Evolutionary conservation across 1,284 basidiomycete species (phyloP), one percentile per base, ranked within the genome.

Genomic region (Heterobasidion annosum): DNA sequence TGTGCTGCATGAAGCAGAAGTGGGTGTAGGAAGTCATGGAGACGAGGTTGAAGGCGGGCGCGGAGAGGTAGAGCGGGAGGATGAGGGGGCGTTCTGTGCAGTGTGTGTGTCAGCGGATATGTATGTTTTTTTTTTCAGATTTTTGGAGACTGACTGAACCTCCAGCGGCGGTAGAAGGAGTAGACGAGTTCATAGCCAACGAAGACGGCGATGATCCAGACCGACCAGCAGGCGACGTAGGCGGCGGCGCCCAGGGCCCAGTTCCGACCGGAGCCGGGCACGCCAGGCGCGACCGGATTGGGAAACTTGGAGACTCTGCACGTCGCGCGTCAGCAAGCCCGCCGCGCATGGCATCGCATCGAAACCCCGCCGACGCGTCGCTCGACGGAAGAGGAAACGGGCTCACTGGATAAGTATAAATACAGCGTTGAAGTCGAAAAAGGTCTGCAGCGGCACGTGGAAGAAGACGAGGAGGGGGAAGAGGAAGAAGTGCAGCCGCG

Each of bases 1-100:
- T 74, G 67, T 91, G 79, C 56, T 83, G 79, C 60, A 94, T 73
- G 72, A 93, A 93, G 68, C 83, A 87, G 67, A 91, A 93, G 69
- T 85, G 83, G 55, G 79, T 78, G 70, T 85, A 93, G 8, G 88
- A 92, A 2, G 81, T 77, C 71, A 93, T 80, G 42, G 80, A 80
- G 33, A 81, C 84, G 55, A 85, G 74, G 63, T 81, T 85, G 70
- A 82, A 85, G 4, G 81, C 88, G 6, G 89, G 75, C 1, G 89
- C 76, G 1, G 90, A 93, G 52, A 91, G 73, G 68, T 93, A 93
- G 57, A 94, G 81, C 7, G 89, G 87, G 51, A 87, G 74, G 56
- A 93, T 85, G 16, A 82, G 72, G 1, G 91, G 91, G 46, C 89
- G 87, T 67, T 85, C 91, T 92, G 25, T 25, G 25, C 25, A 25